Evolutionary conservation across 2,329 filamentous ascomycete species (phyloP).

Genomic region (Davidsoniella eucalypti): DNA sequence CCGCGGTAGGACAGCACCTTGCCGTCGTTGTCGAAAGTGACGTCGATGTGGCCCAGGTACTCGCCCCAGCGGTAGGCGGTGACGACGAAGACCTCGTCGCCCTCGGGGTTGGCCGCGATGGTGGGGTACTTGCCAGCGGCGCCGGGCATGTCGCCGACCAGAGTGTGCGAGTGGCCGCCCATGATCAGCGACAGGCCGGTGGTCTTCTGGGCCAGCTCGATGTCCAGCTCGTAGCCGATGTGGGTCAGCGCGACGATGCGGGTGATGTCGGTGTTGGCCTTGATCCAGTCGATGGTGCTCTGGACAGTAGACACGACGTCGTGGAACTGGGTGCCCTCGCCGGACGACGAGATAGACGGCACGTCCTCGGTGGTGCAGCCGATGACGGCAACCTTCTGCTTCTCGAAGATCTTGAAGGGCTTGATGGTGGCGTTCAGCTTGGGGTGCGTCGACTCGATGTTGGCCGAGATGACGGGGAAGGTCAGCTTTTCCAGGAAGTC

Average conservation of each 20-base stretch:
- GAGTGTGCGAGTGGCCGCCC: conserved; percentile 44
- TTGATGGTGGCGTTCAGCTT: conserved; percentile 46
- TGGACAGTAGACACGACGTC: conserved; percentile 43
- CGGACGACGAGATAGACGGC: conserved; percentile 40
- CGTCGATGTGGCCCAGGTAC: conserved; percentile 50
- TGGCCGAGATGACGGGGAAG: conserved; percentile 47
- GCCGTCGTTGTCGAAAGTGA: conserved; percentile 43
- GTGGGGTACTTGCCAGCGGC: conserved; percentile 47
- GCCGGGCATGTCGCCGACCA: conserved; percentile 40
- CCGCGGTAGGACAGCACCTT: conserved; percentile 47
- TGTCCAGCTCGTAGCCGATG: conserved; percentile 48
- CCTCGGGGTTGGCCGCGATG: conserved; percentile 41
- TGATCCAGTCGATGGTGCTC: conserved; percentile 44
- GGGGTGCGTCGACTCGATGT: conserved; percentile 42
- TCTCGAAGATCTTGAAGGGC: conserved; percentile 46
- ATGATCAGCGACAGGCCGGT: conserved; percentile 52
- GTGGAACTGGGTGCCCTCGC: conserved; percentile 39
- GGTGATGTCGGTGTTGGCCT: conserved; percentile 42
- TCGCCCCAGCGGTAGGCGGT: conserved; percentile 53
- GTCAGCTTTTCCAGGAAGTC: conserved; percentile 46
- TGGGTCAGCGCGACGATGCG: conserved; percentile 51
- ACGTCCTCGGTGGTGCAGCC: conserved; percentile 47
- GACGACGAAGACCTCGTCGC: conserved; percentile 52
- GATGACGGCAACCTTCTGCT: conserved; percentile 45
- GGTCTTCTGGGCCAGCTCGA: conserved; percentile 41